Evolutionary conservation across 345 rosid genomes (phyloP), one percentile per base, ranked within the genome.

Genomic region (Bruguiera sexangula): DNA sequence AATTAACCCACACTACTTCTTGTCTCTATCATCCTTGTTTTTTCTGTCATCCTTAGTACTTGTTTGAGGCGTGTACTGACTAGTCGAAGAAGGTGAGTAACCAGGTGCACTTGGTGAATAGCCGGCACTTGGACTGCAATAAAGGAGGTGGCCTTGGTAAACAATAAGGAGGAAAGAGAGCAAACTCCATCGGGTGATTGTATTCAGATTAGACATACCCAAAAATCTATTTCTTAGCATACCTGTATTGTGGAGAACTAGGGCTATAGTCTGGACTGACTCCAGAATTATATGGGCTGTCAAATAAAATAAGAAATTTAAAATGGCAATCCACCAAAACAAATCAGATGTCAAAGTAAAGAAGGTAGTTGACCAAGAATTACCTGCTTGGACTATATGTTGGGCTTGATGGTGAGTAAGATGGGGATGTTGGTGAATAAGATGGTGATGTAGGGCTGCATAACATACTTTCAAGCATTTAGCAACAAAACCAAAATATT

Each of bases 341-440:
- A 75, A 7, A 51, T 7, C 2, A 9, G 13, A 36, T 50, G 54
- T 0, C 16, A 0, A 53, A 31, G 50, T 53, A 39, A 19, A 29
- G 31, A 67, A 9, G 20, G 58, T 10, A 11, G 37, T 18, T 27
- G 16, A 67, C 30, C 39, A 54, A 10, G 48, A 62, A 6, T 75
- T 79, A 95, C 96, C 96, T 92, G 96, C 92, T 87, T 32, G 99
- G 99, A 78, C 93, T 89, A 81, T 87, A 90, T 51, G 96, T 74
- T 39, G 99, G 96, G 76, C 91, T 90, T 29, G 99, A 87, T 71
- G 96, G 93, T 3, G 97, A 95, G 74, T 92, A 92, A 6, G 96
- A 82, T 30, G 96, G 97, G 71, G 99, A 91, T 16, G 98, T 88
- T 4, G 97, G 98, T 8, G 98, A 94, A 80, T 89, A 88, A 1